Evolutionary conservation across 106 monocot species (phyloP).

Genomic region (Narthecium ossifragum): DNA sequence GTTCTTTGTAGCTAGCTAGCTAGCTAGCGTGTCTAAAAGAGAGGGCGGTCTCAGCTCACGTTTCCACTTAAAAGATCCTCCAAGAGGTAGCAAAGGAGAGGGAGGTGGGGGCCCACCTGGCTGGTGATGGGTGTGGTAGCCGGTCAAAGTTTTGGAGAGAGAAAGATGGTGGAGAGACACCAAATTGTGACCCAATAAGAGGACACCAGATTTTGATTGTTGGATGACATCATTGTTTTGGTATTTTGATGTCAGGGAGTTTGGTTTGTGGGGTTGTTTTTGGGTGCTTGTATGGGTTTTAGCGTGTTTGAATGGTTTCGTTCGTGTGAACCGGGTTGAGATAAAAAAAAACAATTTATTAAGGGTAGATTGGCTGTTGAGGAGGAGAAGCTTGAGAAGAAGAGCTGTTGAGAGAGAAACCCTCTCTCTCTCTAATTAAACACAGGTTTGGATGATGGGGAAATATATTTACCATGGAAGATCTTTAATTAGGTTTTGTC

Average conservation of each 20-base stretch:
- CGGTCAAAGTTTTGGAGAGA: conserved; percentile 1
- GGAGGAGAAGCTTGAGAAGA: too few species aligned
- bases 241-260: not conserved
- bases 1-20: not conserved
- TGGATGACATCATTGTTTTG: not conserved
- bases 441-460: too few species aligned
- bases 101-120: conserved; percentile 7
- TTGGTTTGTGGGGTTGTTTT: not conserved
- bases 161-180: not conserved
- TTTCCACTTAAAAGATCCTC: conserved; percentile 11
- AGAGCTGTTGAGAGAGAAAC: too few species aligned
- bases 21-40: not conserved
- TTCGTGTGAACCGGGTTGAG: too few species aligned
- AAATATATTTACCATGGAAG: too few species aligned
- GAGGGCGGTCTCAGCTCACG: conserved; percentile 19
- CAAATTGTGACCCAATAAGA: not conserved
- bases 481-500: too few species aligned
- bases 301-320: too few species aligned
- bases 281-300: not conserved
- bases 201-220: not conserved
- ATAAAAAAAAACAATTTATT: too few species aligned
- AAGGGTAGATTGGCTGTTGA: too few species aligned
- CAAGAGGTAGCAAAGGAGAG: not conserved
- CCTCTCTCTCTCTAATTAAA: too few species aligned
- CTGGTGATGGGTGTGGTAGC: conserved; percentile 19